A percentile compares a stretch with the other conserved stretches of the same genome.
Conservation (phyloP, 1,284 basidiomycete genomes). For the Retiboletus flavoniger region DNA sequence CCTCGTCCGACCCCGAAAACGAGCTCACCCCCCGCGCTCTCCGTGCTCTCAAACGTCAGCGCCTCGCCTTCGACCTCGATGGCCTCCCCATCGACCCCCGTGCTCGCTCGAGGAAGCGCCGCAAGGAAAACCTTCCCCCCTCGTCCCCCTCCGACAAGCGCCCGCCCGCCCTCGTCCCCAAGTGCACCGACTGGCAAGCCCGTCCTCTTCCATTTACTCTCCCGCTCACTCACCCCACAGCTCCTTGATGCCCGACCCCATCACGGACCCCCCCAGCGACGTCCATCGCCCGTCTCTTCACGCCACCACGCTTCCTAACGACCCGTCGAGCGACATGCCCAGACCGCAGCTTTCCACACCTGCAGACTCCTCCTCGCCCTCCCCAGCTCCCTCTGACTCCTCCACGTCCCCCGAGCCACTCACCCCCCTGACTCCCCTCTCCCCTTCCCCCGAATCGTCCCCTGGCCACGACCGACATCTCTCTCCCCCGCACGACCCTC, state of each 20-base stretch:
- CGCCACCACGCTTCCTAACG: background rate
- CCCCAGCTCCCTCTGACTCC: background rate
- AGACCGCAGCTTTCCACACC: constrained; percentile 4
- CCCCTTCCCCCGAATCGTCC: constrained; percentile 22
- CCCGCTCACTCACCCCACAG: constrained; percentile 1
- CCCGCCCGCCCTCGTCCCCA: constrained; percentile 7
- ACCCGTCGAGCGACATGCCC: background rate
- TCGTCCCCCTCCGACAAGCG: constrained; percentile 14
- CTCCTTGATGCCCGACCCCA: constrained; percentile 7
- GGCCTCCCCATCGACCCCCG: constrained; percentile 22
- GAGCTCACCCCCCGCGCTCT: constrained; percentile 36
- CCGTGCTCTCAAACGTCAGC: constrained; percentile 35
- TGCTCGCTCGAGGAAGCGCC: constrained; percentile 19
- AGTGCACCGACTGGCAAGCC: constrained; percentile 6
- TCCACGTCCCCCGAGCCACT: constrained; percentile 14
- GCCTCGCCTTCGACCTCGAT: constrained; percentile 32
- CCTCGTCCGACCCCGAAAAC: constrained; percentile 29
- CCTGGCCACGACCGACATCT: constrained; percentile 28
- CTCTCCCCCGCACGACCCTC: constrained; percentile 10
- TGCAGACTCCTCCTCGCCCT: background rate
- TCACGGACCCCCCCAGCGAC: background rate
- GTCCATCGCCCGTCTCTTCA: background rate
- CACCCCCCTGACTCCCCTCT: constrained; percentile 25
- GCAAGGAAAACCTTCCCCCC: constrained; percentile 20
- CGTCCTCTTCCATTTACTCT: background rate